Percentiles rank a stretch among this genome's conserved stretches.
Evolutionary conservation across 1,139 yeast species (phyloP).

Genomic region (Geotrichum australiense): DNA sequence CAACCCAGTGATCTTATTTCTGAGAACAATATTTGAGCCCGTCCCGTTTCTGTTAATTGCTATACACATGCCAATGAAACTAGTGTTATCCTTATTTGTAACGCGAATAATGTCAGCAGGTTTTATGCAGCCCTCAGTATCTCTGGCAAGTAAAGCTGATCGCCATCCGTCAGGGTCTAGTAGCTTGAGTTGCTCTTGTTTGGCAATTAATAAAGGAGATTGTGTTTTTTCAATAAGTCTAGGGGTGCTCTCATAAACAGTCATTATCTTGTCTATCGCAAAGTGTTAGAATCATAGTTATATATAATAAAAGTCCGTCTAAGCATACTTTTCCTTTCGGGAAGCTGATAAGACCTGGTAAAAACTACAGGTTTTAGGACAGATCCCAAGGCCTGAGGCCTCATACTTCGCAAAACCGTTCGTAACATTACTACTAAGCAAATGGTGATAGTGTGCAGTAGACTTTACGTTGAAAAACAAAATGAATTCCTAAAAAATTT

Average conservation of each 20-base stretch:
- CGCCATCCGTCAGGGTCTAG: conserved; percentile 73
- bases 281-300: neutral
- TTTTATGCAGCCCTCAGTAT: conserved; percentile 47
- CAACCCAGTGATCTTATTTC: conserved; percentile 70
- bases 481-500: no score
- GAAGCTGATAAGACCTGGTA: conserved; percentile 15
- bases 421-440: no score
- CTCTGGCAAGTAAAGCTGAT: conserved; percentile 49
- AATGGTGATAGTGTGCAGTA: no score
- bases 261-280: conserved; percentile 26
- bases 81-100: conserved; percentile 60
- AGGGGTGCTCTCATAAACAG: conserved; percentile 32
- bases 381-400: no score
- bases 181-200: conserved; percentile 44
- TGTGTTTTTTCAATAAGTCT: conserved; percentile 23
- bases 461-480: no score
- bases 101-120: conserved; percentile 82
- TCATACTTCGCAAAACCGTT: no score
- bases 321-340: conserved; percentile 12
- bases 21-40: conserved; percentile 64
- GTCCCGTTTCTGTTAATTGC: conserved; percentile 66
- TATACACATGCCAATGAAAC: conserved; percentile 68
- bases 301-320: neutral
- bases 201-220: conserved; percentile 27
- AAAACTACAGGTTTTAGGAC: no score